Evolutionary conservation across 805 yeast species (phyloP), one percentile per base, ranked within the genome.

Genomic region (Metschnikowia reukaufii): DNA sequence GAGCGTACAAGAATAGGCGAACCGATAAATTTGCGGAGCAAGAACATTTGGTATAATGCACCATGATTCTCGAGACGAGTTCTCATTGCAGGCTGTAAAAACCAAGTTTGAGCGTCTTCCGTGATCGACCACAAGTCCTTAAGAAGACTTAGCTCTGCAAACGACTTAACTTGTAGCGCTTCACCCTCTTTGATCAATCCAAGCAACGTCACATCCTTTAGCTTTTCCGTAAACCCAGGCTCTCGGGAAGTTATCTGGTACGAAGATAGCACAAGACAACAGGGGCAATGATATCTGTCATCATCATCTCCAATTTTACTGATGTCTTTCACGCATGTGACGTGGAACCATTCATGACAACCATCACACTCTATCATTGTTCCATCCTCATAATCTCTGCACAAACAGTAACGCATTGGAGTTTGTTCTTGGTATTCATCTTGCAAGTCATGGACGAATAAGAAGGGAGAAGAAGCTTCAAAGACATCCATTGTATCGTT

Each of bases 301-400:
- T 53, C 51, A 9, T 55, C 48, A 13, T 38, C 48, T n/a, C 52
- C 48, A n/a, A 55, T 47, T 2, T 42, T 35, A 15, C 52, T 41
- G 36, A 51, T 44, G 3, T 43, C 51, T 15, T 36, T 36, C 20
- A 84, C 68, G 62, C 91, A 85, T 13, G 63, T 64, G 38, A 77
- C 74, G 59, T 85, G 91, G 57, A 79, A 85, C 90, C 90, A 84
- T 56, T 84, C 88, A 44, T 76, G 70, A 61, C 92, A 86, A 15
- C 62, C 64, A 51, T 84, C 90, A 65, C 91, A 85, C 48, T 79
- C 85, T 37, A 83, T 78, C 87, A 84, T 84, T 0, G 78, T 74
- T 6, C 62, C 86, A 77, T 54, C 74, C 54, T 84, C 91, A 19
- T 64, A 63, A 39, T 76, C 77, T 38, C 89, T 72, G 61, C 92